A percentile compares a stretch with the other conserved stretches of the same genome.
Conservation (phyloP, 176 grass and related monocot genomes). For the Oryza punctata region DNA sequence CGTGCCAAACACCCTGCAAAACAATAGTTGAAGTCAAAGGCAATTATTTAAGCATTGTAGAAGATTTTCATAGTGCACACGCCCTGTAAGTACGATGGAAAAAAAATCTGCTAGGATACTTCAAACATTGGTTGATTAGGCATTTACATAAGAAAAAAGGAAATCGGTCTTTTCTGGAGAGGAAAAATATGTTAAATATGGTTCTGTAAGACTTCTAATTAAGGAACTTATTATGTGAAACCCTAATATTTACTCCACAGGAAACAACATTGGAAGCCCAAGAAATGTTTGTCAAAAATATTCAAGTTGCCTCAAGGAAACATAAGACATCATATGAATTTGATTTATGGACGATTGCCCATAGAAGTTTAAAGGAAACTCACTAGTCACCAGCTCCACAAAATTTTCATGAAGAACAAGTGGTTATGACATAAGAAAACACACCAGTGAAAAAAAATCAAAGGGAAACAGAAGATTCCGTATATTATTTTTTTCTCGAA, state of each 20-base stretch:
- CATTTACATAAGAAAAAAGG: background rate
- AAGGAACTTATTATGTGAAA: background rate
- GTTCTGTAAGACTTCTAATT: background rate
- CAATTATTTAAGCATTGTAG: background rate
- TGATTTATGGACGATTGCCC: background rate
- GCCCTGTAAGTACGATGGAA: background rate
- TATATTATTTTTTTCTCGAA: background rate
- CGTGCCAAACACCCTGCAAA: slow-evolving; percentile 68
- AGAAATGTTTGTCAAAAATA: background rate
- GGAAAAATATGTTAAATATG: background rate
- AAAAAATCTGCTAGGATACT: background rate
- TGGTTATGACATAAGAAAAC: slow-evolving; percentile 7
- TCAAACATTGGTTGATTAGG: background rate
- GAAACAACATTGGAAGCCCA: background rate
- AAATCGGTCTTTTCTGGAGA: background rate
- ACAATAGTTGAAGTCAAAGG: slow-evolving; percentile 15
- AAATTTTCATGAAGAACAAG: background rate
- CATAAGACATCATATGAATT: background rate
- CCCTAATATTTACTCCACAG: background rate
- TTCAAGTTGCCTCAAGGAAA: background rate
- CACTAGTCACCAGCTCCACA: background rate
- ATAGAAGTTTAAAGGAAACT: background rate
- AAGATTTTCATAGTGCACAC: slow-evolving; percentile 3
- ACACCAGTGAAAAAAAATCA: background rate
- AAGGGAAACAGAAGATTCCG: background rate